Percentiles rank a stretch among this genome's conserved stretches.
Evolutionary conservation across 805 yeast genomes (phyloP).

Genomic region (Candida peoriensis): DNA sequence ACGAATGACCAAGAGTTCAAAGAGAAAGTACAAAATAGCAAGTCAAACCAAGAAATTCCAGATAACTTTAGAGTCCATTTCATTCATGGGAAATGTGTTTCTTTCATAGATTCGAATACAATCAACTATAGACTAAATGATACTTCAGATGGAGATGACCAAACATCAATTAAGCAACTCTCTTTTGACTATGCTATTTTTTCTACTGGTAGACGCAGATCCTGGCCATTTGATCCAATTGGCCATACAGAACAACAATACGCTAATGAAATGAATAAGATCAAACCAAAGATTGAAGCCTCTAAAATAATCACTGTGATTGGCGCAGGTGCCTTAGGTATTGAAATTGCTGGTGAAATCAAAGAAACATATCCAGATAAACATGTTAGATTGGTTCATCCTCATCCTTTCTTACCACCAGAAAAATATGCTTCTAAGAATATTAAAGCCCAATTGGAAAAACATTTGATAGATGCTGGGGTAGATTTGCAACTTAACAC

Average conservation of each 20-base stretch:
- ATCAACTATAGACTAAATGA: slow-evolving; percentile 16
- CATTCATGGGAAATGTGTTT: slow-evolving; percentile 21
- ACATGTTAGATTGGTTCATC: slow-evolving; percentile 35
- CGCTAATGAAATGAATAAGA: slow-evolving; percentile 37
- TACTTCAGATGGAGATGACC: slow-evolving; percentile 11
- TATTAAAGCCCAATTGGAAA: slow-evolving; percentile 14
- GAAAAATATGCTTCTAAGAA: slow-evolving; percentile 25
- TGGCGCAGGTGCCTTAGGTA: slow-evolving; percentile 52
- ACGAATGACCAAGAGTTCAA: slow-evolving; percentile 28
- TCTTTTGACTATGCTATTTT: slow-evolving; percentile 42
- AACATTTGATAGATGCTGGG: slow-evolving; percentile 17
- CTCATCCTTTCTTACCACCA: slow-evolving; percentile 37
- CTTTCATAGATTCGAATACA: slow-evolving; percentile 19
- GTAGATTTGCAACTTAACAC: slow-evolving; percentile 26
- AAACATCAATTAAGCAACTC: slow-evolving; percentile 17
- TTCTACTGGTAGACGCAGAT: slow-evolving; percentile 46
- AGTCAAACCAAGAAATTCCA: slow-evolving; percentile 8
- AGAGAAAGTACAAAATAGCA: slow-evolving; percentile 4
- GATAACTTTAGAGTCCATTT: slow-evolving; percentile 13
- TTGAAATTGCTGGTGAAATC: slow-evolving; percentile 46
- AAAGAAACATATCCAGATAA: slow-evolving; percentile 33
- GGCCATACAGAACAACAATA: slow-evolving; percentile 34
- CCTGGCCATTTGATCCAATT: slow-evolving; percentile 52
- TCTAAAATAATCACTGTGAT: slow-evolving; percentile 38
- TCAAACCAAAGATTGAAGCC: slow-evolving; percentile 26